Percentiles rank a stretch among this genome's conserved stretches.
Conservation (phyloP, 306 rosid genomes). For the Acacia melanoxylon region DNA sequence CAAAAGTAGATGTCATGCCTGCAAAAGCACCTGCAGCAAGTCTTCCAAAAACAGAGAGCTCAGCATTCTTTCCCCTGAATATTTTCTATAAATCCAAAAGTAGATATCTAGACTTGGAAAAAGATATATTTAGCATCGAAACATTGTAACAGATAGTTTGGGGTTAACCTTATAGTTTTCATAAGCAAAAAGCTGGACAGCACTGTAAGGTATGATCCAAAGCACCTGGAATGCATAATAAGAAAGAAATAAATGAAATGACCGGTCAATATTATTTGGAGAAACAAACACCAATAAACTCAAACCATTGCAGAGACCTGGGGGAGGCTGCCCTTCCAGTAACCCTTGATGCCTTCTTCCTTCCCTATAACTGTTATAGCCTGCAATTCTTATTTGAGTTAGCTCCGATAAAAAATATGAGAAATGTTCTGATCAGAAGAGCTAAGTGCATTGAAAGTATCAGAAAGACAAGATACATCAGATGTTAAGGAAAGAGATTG, state of each 20-base stretch:
- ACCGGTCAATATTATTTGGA: slow-evolving; percentile 14
- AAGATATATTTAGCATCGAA: slow-evolving; percentile 5
- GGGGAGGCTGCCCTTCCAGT: slow-evolving; percentile 97
- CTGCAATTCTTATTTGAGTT: slow-evolving; percentile 47
- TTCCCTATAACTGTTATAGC: slow-evolving; percentile 74
- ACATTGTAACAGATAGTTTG: slow-evolving; percentile 25
- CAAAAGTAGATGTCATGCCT: slow-evolving; percentile 97
- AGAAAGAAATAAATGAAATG: slow-evolving; percentile 35
- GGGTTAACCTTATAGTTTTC: slow-evolving; percentile 72
- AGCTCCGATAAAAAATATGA: slow-evolving; percentile 27
- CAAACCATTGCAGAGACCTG: slow-evolving; percentile 56
- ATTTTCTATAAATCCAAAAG: slow-evolving; percentile 55
- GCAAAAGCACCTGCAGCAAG: slow-evolving; percentile 98
- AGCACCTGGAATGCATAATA: slow-evolving; percentile 66
- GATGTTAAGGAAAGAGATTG: not conserved
- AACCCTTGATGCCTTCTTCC: slow-evolving; percentile 88
- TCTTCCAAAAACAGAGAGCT: slow-evolving; percentile 86
- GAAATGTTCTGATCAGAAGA: slow-evolving; percentile 21
- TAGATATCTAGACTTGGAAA: slow-evolving; percentile 29
- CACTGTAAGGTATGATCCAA: slow-evolving; percentile 90
- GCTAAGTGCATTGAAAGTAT: not conserved
- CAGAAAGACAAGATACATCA: slow-evolving; percentile 1
- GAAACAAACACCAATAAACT: slow-evolving; percentile 18
- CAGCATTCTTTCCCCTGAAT: slow-evolving; percentile 66
- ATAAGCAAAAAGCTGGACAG: slow-evolving; percentile 93